These are phyloP conservation scores for Punica granatum DNA, from an alignment of 345 rosid species.

Conservation along the genomic window DNA sequence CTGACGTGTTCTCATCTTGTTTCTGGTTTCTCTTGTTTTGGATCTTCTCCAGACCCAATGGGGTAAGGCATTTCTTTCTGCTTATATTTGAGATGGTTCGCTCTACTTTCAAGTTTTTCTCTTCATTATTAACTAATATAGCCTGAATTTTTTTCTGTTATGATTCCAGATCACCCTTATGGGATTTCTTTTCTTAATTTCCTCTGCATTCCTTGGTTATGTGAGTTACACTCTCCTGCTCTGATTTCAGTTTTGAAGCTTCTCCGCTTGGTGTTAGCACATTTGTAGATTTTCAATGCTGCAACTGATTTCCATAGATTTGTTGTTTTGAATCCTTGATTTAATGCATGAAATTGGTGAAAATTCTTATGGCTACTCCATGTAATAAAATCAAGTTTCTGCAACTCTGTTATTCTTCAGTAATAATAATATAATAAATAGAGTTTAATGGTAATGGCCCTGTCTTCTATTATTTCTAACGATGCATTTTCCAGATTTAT, in stretches of 20 bases:
- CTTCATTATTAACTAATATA: constrained; percentile 5
- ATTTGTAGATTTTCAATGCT: neutral
- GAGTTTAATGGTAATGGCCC: neutral
- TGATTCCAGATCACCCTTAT: constrained; percentile 77
- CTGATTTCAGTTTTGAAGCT: neutral
- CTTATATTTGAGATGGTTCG: neutral
- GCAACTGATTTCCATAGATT: neutral
- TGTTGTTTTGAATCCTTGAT: neutral
- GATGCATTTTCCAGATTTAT: constrained; percentile 43
- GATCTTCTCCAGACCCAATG: constrained; percentile 60
- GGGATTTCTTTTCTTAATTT: constrained; percentile 83
- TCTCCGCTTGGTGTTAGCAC: neutral
- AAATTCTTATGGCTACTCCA: neutral
- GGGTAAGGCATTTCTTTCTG: constrained; percentile 46
- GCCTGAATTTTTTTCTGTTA: constrained; percentile 6
- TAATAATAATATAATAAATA: neutral
- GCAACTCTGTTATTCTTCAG: neutral
- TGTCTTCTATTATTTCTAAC: neutral
- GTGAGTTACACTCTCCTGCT: constrained; percentile 38
- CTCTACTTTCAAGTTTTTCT: neutral
- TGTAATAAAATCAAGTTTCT: neutral
- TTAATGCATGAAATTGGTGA: neutral
- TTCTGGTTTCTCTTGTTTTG: constrained; percentile 5
- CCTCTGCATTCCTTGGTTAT: constrained; percentile 79
- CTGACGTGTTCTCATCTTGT: constrained; percentile 8